Evolutionary conservation across 2,329 filamentous ascomycete species (phyloP).

Genomic region (Arthrobotrys pseudoclavata): DNA sequence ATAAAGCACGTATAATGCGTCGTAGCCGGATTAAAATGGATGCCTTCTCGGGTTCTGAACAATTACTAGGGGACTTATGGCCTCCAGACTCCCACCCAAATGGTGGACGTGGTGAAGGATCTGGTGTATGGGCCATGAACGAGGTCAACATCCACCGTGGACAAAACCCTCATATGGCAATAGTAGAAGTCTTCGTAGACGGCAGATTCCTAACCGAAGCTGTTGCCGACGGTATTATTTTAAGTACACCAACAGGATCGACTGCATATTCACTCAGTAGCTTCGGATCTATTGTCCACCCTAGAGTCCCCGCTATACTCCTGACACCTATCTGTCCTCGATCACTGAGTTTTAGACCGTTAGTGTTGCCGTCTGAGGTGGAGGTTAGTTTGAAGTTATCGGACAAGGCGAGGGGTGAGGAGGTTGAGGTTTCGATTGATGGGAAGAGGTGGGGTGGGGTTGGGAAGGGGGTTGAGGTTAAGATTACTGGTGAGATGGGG

Average conservation of each 20-base stretch:
- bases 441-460: conserved; percentile 77
- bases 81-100: conserved; percentile 36
- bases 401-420: conserved; percentile 80
- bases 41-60: conserved; percentile 73
- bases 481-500: conserved; percentile 88
- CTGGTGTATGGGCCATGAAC: conserved; percentile 77
- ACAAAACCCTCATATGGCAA: conserved; percentile 86
- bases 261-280: conserved; percentile 96
- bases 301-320: conserved; percentile 86
- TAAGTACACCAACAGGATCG: conserved; percentile 92
- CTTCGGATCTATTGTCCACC: conserved; percentile 93
- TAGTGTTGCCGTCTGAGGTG: conserved; percentile 88
- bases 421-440: conserved; percentile 84
- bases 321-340: conserved; percentile 95
- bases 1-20: conserved; percentile 82
- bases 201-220: conserved; percentile 91
- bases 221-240: conserved; percentile 93
- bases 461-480: conserved; percentile 82
- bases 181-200: conserved; percentile 92
- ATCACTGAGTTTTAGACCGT: conserved; percentile 88
- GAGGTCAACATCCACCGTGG: conserved; percentile 95
- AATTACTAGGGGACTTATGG: conserved; percentile 61
- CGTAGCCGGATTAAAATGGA: conserved; percentile 87
- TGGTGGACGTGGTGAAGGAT: conserved; percentile 24
- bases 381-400: conserved; percentile 85